Evolutionary conservation across 768 basidiomycete species (phyloP).

Genomic region (Suillus alpinus): DNA sequence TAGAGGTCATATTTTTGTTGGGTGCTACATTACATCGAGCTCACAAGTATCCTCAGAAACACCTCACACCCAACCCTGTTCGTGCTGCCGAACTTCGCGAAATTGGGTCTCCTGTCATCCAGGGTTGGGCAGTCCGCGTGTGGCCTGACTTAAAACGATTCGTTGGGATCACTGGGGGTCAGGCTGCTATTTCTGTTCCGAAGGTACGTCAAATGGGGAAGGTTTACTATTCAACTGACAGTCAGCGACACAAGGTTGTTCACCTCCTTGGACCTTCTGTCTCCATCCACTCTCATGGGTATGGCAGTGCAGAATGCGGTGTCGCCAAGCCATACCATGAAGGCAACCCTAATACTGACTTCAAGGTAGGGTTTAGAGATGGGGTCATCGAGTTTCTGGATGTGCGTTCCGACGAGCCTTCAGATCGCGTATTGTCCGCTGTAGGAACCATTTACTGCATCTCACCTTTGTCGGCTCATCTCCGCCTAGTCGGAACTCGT

Average conservation of each 20-base stretch:
- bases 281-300: conserved; percentile 1
- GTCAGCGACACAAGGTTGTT: not conserved
- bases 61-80: not conserved
- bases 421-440: not conserved
- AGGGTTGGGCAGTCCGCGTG: conserved; percentile 1
- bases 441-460: not conserved
- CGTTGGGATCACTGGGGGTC: conserved; percentile 3
- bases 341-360: conserved; percentile 5
- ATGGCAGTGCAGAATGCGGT: not conserved
- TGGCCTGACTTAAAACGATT: conserved; percentile 2
- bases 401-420: not conserved
- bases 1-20: conserved; percentile 9
- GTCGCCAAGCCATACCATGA: conserved; percentile 4
- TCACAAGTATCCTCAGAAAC: not conserved
- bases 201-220: not conserved
- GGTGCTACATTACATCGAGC: not conserved
- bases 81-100: conserved; percentile 9
- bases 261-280: conserved; percentile 5
- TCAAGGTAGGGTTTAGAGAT: conserved; percentile 7
- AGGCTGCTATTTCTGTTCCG: not conserved
- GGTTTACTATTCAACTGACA: not conserved
- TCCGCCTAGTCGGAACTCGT: not conserved
- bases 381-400: conserved; percentile 11
- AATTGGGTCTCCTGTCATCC: conserved; percentile 1
- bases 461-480: not conserved